A percentile compares a stretch with the other conserved stretches of the same genome.
phyloP scores from a whole-genome alignment of 202 grass and related monocot species.

The Hordeum pubiflorum region DNA sequence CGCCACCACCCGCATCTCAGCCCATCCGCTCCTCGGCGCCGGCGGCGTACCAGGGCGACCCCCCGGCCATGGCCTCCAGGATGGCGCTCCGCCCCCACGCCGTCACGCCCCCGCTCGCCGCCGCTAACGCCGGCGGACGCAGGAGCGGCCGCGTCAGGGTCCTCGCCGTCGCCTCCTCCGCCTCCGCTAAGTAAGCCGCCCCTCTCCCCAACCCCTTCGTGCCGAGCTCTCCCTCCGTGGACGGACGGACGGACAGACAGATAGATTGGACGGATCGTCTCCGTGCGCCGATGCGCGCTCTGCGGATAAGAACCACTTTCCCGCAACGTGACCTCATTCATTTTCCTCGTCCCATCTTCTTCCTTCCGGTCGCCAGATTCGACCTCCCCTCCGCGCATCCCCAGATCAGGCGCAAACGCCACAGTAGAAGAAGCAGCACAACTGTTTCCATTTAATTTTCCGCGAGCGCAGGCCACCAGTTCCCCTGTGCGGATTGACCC shows the following conservation, averaged over 20 bases:
- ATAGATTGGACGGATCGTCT: background rate
- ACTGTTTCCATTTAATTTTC: slow-evolving; percentile 17
- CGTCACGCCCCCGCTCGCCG: slow-evolving; percentile 25
- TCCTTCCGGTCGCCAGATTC: slow-evolving; percentile 2
- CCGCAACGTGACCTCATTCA: too few species aligned
- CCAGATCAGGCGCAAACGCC: slow-evolving; percentile 16
- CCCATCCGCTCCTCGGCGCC: slow-evolving; percentile 3
- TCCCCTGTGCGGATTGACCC: background rate
- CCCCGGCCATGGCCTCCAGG: slow-evolving; percentile 20
- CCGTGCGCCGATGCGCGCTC: background rate
- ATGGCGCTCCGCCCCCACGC: slow-evolving; percentile 42
- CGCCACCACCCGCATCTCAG: slow-evolving; percentile 12
- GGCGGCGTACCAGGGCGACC: background rate
- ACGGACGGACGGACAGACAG: too few species aligned
- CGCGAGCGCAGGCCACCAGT: slow-evolving; percentile 9
- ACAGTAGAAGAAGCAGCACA: background rate
- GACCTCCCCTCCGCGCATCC: background rate
- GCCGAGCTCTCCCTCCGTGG: background rate
- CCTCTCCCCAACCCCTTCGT: background rate
- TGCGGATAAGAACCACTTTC: background rate
- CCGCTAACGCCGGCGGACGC: background rate
- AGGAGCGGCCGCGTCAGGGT: slow-evolving; percentile 12
- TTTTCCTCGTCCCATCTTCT: background rate
- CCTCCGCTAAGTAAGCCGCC: slow-evolving; percentile 40
- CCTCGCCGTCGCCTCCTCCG: slow-evolving; percentile 35